A percentile compares a stretch with the other conserved stretches of the same genome.
These are phyloP conservation scores for Tylopilus sp. DNA, from an alignment of 768 basidiomycete genomes.

Conservation along the genomic window DNA sequence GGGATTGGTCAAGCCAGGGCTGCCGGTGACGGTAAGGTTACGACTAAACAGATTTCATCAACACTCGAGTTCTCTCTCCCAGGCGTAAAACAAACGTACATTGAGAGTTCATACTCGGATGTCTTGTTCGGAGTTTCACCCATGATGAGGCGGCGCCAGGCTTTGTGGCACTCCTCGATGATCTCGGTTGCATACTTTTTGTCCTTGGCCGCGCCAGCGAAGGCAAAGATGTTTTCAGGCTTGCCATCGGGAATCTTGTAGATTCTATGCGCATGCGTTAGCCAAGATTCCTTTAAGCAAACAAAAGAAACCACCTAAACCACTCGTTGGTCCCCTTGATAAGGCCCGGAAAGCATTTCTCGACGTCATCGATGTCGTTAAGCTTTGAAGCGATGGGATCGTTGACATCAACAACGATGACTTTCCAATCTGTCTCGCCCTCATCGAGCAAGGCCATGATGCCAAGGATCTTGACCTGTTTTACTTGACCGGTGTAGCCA, in stretches of 20 bases:
- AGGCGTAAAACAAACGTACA: constrained; percentile 49
- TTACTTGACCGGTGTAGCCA: constrained; percentile 94
- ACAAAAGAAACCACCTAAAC: constrained; percentile 68
- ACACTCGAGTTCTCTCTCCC: background rate
- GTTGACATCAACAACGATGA: constrained; percentile 94
- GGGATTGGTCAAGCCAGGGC: constrained; percentile 60
- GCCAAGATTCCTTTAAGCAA: background rate
- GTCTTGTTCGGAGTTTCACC: constrained; percentile 79
- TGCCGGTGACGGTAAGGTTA: constrained; percentile 75
- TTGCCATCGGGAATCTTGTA: constrained; percentile 97
- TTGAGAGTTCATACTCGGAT: constrained; percentile 69
- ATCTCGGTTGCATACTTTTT: constrained; percentile 99
- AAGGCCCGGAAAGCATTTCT: constrained; percentile 94
- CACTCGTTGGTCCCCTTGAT: constrained; percentile 98
- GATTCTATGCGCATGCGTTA: constrained; percentile 48
- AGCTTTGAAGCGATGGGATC: constrained; percentile 95
- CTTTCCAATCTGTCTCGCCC: constrained; percentile 99
- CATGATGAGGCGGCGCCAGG: constrained; percentile 89
- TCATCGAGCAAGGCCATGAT: constrained; percentile 99
- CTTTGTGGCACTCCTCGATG: constrained; percentile 97
- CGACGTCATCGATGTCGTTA: constrained; percentile 99
- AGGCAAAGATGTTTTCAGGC: constrained; percentile 97
- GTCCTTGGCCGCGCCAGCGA: constrained; percentile 99
- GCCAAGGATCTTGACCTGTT: constrained; percentile 99
- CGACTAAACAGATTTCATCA: constrained; percentile 49